Percentiles rank a stretch among this genome's conserved stretches.
Conservation (phyloP, 75 land plant species). For the Azolla pinnata region DNA sequence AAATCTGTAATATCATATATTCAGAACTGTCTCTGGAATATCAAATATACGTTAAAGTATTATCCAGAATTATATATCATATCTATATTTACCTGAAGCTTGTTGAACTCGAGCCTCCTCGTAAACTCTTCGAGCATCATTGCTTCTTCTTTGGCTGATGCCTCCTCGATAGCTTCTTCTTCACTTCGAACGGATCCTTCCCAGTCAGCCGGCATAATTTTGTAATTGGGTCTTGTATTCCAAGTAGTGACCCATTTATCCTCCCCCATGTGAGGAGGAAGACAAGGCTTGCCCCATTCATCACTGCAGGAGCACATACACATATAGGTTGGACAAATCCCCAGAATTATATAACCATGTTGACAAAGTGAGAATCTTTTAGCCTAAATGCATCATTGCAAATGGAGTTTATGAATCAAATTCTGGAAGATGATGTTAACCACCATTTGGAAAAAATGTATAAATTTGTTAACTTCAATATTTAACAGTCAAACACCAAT, state of each 20-base stretch:
- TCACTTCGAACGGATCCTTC: constrained; percentile 21
- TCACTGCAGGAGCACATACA: constrained; percentile 4
- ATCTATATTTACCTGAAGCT: constrained; percentile 48
- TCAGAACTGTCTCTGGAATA: background rate
- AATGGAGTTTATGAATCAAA: no score
- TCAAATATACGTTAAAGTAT: background rate
- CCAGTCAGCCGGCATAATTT: constrained; percentile 16
- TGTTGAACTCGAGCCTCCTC: constrained; percentile 66
- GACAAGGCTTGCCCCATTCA: background rate
- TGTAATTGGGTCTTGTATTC: constrained; percentile 17
- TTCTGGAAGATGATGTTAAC: no score
- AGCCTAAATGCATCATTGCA: no score
- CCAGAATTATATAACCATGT: no score
- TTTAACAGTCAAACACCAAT: no score
- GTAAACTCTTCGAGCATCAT: constrained; percentile 77
- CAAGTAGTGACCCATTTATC: constrained; percentile 11
- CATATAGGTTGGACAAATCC: no score
- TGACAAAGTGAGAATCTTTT: no score
- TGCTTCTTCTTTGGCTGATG: constrained; percentile 57
- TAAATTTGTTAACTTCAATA: no score
- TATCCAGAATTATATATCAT: background rate
- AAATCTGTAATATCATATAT: no score
- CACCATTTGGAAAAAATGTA: no score
- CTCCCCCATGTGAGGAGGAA: constrained; percentile 8
- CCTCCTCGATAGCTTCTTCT: constrained; percentile 19